Percentiles rank a stretch among this genome's conserved stretches.
These are phyloP conservation scores for Buddleja alternifolia DNA, from an alignment of 257 asterid species.

Conservation along the genomic window DNA sequence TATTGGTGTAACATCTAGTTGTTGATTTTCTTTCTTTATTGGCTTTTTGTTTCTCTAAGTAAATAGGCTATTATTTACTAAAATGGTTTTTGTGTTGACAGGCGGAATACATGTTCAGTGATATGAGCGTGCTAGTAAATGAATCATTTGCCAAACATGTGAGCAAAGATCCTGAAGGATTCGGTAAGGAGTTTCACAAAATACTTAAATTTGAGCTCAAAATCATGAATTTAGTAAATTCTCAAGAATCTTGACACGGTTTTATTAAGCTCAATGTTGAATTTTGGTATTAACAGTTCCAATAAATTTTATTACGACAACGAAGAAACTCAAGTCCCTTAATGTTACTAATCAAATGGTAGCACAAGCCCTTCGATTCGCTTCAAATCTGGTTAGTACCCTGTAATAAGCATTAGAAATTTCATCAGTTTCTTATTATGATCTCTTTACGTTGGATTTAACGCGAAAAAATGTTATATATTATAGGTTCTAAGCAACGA, in stretches of 20 bases:
- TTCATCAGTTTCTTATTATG: neutral
- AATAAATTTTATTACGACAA: conserved; percentile 55
- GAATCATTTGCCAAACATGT: conserved; percentile 65
- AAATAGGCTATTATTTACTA: neutral
- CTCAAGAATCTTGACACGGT: neutral
- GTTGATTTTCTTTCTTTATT: too few relatives aligned
- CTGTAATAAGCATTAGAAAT: neutral
- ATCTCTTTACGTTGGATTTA: neutral
- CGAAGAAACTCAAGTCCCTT: conserved; percentile 77
- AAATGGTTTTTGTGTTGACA: conserved; percentile 19
- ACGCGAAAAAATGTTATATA: neutral
- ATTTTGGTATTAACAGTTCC: conserved; percentile 51
- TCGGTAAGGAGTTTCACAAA: conserved; percentile 43
- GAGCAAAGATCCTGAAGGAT: conserved; percentile 66
- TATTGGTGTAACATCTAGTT: too few relatives aligned
- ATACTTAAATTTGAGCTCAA: neutral
- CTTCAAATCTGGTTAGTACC: conserved; percentile 59
- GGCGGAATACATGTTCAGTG: conserved; percentile 84
- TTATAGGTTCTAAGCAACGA: conserved; percentile 56
- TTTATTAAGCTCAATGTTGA: neutral
- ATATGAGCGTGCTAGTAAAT: conserved; percentile 73
- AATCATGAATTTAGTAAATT: neutral
- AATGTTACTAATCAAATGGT: conserved; percentile 49
- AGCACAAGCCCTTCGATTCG: conserved; percentile 63
- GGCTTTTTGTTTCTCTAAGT: too few relatives aligned